Conservation (phyloP, 225 moss, liverwort and hornwort species). For the Polytrichum formosum region DNA sequence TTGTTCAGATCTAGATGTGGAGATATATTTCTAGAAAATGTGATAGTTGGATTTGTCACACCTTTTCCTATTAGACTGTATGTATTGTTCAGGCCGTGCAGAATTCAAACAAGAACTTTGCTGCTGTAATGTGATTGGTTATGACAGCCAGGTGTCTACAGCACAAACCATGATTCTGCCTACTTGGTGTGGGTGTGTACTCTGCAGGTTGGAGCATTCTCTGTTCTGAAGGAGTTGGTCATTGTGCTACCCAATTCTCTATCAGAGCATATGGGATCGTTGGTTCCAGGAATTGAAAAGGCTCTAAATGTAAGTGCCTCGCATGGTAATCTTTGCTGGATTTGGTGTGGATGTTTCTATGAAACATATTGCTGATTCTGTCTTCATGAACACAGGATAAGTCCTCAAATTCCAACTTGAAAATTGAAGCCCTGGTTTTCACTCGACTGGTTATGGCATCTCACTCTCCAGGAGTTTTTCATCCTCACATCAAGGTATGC, state of each 20-base stretch:
- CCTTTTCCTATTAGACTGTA: neutral
- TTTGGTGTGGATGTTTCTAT: neutral
- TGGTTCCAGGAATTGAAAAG: constrained; percentile 67
- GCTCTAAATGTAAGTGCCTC: constrained; percentile 22
- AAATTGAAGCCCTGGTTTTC: constrained; percentile 65
- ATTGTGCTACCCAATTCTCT: constrained; percentile 64
- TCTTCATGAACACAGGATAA: constrained; percentile 43
- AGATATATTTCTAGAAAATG: neutral
- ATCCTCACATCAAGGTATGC: constrained; percentile 60
- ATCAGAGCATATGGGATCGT: constrained; percentile 57
- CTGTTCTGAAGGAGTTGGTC: constrained; percentile 68
- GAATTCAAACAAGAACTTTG: neutral
- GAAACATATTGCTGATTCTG: neutral
- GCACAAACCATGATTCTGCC: neutral
- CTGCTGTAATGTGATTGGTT: neutral
- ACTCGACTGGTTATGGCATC: constrained; percentile 64
- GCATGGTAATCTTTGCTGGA: neutral
- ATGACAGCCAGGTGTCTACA: neutral
- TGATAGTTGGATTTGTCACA: neutral
- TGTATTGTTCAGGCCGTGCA: neutral
- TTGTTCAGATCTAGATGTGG: constrained; percentile 1
- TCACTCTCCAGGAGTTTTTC: constrained; percentile 61
- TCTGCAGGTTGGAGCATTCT: constrained; percentile 20
- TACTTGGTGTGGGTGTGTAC: neutral
- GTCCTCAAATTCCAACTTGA: constrained; percentile 64